Evolutionary conservation across 2,329 filamentous ascomycete species (phyloP), one percentile per base, ranked within the genome.

Genomic region (Fusarium camptoceras): DNA sequence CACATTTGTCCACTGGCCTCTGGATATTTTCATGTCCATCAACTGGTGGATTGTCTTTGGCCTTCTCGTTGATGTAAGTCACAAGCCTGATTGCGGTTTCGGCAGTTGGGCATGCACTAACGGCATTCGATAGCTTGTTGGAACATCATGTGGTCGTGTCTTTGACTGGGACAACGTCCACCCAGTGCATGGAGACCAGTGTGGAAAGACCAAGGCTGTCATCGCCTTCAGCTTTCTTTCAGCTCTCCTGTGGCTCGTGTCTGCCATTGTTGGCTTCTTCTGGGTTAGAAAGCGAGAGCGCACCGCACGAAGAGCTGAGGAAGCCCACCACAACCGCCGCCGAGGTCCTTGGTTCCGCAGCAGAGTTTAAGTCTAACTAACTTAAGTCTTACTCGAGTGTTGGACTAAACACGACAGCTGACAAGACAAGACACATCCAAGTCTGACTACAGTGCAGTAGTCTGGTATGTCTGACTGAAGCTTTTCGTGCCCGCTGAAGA

Each of bases 161-260:
- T 92, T 89, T 77, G 73, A 87, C 76, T 92, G 91, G 90, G 76
- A 77, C 64, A 83, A 84, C 54, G 82, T 92, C 62, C 76, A 80
- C 31, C 78, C 86, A 10, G 41, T 70, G 53, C 71, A 79, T 46
- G 81, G 81, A 48, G 81, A 83, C 68, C 80, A 85, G 47, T 95
- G 92, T 79, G 84, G 87, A 61, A 86, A 88, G 73, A 92, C 88
- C 86, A 93, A 91, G 81, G 88, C 92, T 42, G 84, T 88, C 66
- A 86, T 92, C 72, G 91, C 91, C 7, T 94, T 94, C 75, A 82
- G 85, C 50, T 94, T 94, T 81, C 79, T 94, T 57, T 90, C 89
- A 4, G 90, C 90, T 58, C 84, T 92, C 70, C 83, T 89, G 75
- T 94, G 91, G 91, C 85, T 94, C 42, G 86, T 83, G 15, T 91